phyloP scores from a whole-genome alignment of 805 yeast genomes.

The Hanseniaspora hatyaiensis region DNA sequence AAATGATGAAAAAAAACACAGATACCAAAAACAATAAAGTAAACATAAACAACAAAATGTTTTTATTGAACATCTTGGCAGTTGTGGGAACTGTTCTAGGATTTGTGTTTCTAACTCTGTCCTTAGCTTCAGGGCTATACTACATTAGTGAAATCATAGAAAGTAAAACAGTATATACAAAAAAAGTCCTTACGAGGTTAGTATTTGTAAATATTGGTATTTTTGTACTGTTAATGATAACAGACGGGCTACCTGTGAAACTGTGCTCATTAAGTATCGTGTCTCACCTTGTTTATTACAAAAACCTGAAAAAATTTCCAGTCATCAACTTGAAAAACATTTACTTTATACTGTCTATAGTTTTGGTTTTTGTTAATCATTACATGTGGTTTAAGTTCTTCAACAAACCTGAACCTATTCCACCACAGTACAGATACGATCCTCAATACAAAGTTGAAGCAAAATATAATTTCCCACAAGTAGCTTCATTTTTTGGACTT shows the following conservation, averaged over 20 bases:
- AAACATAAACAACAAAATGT: conserved; percentile 19
- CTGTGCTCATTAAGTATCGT: conserved; percentile 55
- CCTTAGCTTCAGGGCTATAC: conserved; percentile 83
- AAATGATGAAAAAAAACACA: neutral
- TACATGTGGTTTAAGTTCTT: conserved; percentile 83
- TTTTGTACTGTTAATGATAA: conserved; percentile 46
- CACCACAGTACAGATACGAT: conserved; percentile 51
- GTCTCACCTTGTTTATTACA: conserved; percentile 62
- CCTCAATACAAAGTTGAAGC: conserved; percentile 52
- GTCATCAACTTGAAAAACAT: conserved; percentile 65
- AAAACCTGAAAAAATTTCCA: conserved; percentile 73
- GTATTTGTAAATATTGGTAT: conserved; percentile 51
- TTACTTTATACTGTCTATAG: conserved; percentile 56
- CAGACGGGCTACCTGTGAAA: conserved; percentile 71
- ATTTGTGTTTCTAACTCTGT: conserved; percentile 47
- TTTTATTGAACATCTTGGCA: conserved; percentile 52
- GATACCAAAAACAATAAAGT: neutral
- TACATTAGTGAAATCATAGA: conserved; percentile 86
- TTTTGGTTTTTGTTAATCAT: conserved; percentile 67
- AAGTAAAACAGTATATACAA: conserved; percentile 81
- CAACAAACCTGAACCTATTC: conserved; percentile 46
- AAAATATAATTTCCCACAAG: conserved; percentile 73
- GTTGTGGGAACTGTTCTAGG: conserved; percentile 51
- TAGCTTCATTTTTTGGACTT: conserved; percentile 89
- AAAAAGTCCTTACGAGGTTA: conserved; percentile 48